Conservation (phyloP, 2,329 filamentous ascomycete species). For the Didymella lethalis region DNA sequence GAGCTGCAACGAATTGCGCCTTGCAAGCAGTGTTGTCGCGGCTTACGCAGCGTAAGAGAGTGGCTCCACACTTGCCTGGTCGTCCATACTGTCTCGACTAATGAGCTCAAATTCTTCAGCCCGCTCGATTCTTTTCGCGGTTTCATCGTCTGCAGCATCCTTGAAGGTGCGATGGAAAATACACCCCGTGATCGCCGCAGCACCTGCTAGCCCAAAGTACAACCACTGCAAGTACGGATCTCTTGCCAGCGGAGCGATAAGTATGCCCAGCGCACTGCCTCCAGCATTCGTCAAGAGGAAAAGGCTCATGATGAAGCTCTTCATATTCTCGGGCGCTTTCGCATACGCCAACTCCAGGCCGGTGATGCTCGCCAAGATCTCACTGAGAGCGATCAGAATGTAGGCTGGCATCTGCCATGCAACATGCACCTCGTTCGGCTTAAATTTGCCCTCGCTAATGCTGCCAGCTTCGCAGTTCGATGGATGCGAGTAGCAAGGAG, state of each 20-base stretch:
- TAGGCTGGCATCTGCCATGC: conserved; percentile 57
- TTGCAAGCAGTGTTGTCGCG: background rate
- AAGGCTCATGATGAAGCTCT: conserved; percentile 61
- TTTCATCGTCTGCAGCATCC: conserved; percentile 20
- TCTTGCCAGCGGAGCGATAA: conserved; percentile 66
- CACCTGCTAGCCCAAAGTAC: conserved; percentile 65
- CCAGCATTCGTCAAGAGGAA: conserved; percentile 68
- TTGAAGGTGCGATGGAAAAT: conserved; percentile 63
- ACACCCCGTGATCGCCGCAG: conserved; percentile 58
- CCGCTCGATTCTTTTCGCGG: conserved; percentile 5
- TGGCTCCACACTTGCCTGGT: background rate
- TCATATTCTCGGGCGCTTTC: conserved; percentile 57
- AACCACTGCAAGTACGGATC: conserved; percentile 74
- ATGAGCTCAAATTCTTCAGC: conserved; percentile 30
- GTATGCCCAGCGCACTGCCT: conserved; percentile 67
- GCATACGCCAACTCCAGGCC: conserved; percentile 59
- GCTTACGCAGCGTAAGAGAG: background rate
- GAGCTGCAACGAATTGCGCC: no score
- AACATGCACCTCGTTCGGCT: conserved; percentile 56
- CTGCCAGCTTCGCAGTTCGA: conserved; percentile 48
- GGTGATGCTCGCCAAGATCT: conserved; percentile 59
- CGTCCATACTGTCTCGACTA: conserved; percentile 1
- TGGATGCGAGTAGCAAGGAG: conserved; percentile 61
- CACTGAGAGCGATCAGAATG: conserved; percentile 55
- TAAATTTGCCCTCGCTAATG: conserved; percentile 39